Evolutionary conservation across 345 rosid genomes (phyloP).

Genomic region (Lenwebbia sp.): DNA sequence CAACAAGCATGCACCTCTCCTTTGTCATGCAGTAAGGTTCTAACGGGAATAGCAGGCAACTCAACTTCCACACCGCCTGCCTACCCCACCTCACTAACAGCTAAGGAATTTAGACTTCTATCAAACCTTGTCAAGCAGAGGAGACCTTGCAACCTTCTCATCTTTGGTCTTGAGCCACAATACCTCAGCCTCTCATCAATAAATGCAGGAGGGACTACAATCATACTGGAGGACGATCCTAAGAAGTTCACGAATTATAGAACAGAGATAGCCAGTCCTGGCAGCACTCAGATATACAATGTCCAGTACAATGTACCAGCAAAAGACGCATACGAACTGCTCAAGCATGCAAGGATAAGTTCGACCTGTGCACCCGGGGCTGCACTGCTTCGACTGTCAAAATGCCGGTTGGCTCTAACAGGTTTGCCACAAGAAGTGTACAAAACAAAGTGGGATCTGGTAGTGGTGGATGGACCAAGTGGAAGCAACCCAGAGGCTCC

Average conservation of each 20-base stretch:
- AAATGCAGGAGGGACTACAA: constrained; percentile 53
- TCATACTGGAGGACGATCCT: constrained; percentile 59
- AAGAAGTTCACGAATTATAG: constrained; percentile 19
- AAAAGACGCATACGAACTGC: constrained; percentile 57
- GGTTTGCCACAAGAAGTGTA: constrained; percentile 46
- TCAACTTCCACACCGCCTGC: not conserved
- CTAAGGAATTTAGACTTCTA: constrained; percentile 58
- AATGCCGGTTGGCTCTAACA: constrained; percentile 47
- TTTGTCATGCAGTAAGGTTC: constrained; percentile 11
- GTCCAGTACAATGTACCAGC: constrained; percentile 41
- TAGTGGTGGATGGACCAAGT: constrained; percentile 73
- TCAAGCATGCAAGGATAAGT: constrained; percentile 53
- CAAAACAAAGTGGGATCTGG: constrained; percentile 58
- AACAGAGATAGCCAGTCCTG: constrained; percentile 16
- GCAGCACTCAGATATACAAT: constrained; percentile 38
- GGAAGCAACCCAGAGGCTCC: constrained; percentile 58
- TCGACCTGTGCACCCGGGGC: constrained; percentile 37
- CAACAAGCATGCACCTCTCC: constrained; percentile 15
- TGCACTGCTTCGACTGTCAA: constrained; percentile 22
- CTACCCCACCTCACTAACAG: constrained; percentile 19
- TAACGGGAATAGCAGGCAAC: constrained; percentile 2
- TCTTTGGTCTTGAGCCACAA: constrained; percentile 51
- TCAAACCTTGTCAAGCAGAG: constrained; percentile 25
- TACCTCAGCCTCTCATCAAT: constrained; percentile 44
- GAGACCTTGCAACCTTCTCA: constrained; percentile 79